phyloP scores from a whole-genome alignment of 257 asterid genomes.

The Avicennia marina region DNA sequence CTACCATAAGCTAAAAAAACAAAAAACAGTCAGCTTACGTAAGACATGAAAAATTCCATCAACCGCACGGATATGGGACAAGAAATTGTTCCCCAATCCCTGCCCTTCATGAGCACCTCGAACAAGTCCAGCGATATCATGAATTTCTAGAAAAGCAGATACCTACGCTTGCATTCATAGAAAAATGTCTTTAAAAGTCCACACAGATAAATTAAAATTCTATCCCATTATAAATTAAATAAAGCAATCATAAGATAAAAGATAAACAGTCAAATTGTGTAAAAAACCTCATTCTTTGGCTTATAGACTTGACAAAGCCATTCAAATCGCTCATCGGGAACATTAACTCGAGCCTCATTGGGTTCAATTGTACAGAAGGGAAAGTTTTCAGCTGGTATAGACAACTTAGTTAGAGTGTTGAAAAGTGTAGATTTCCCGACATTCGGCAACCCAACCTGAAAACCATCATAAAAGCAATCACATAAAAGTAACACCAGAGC shows the following conservation, averaged over 20 bases:
- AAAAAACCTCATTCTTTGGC: constrained; percentile 90
- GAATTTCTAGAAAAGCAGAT: constrained; percentile 92
- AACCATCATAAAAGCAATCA: constrained; percentile 13
- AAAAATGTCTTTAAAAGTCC: neutral
- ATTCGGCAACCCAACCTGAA: constrained; percentile 98
- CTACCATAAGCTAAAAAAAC: neutral
- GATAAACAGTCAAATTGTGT: neutral
- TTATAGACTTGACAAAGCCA: constrained; percentile 90
- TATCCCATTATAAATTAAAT: neutral
- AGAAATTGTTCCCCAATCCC: constrained; percentile 93
- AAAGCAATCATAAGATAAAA: neutral
- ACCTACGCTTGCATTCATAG: constrained; percentile 38
- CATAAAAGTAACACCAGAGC: neutral
- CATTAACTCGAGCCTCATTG: constrained; percentile 87
- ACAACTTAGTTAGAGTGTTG: constrained; percentile 92
- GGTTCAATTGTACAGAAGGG: constrained; percentile 99
- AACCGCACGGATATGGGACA: constrained; percentile 96
- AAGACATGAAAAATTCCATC: constrained; percentile 98
- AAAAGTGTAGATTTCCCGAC: constrained; percentile 97
- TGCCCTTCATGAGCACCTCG: constrained; percentile 98
- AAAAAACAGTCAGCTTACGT: constrained; percentile 45
- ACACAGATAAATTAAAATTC: no score
- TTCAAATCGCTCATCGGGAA: constrained; percentile 94
- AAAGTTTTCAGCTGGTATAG: constrained; percentile 96
- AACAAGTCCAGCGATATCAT: constrained; percentile 97